Base-by-base conservation (phyloP, 148 eudicot genomes). In the Polygonum maritimum region DNA sequence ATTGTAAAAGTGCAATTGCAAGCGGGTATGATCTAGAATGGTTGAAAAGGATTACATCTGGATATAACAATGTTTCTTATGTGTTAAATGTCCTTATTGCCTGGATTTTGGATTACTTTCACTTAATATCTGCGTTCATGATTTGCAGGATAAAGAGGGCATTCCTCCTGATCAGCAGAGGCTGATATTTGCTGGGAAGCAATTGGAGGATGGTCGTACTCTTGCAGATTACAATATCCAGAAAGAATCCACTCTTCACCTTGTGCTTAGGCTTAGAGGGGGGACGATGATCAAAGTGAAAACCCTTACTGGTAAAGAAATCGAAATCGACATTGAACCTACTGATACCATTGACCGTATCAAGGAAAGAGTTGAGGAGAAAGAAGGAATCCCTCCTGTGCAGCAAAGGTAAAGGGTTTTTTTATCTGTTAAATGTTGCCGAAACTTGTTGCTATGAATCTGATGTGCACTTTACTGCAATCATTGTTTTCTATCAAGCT, bases 371-470 rank as follows among this genome's bases (percentile, higher is more conserved):
- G 90, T 85, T 33, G 90, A 87, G 76, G 88, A 87, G 78, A 87
- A 87, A 47, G 88, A 87, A 83, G 90, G 90, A 47, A 87, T 87
- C 70, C 88, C 88, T n/a, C 87, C 89, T 3, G 89, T 87, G 16
- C 87, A 87, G 75, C 89, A 87, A 80, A 81, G 87, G 85, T 82
- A 76, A 31, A 57, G 2, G 22, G 38, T 33, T 14, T 13, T 3
- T 74, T 36, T 51, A 5, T 33, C 62, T 35, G 21, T 38, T 26
- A 26, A 67, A 36, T 14, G 6, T 67, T 67, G n/a, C 41, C 38
- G 3, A 21, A 11, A 5, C 14, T 63, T 33, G 18, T 33, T 15
- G 35, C 38, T 60, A 58, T 58, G 2, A 22, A 10, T 58, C 33
- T 10, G 5, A 11, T 57, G 10, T 57, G 33, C 33, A 21, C 63